These are phyloP conservation scores for Nakazawaea molendinolei DNA, from an alignment of 805 yeast genomes.

Conservation along the genomic window DNA sequence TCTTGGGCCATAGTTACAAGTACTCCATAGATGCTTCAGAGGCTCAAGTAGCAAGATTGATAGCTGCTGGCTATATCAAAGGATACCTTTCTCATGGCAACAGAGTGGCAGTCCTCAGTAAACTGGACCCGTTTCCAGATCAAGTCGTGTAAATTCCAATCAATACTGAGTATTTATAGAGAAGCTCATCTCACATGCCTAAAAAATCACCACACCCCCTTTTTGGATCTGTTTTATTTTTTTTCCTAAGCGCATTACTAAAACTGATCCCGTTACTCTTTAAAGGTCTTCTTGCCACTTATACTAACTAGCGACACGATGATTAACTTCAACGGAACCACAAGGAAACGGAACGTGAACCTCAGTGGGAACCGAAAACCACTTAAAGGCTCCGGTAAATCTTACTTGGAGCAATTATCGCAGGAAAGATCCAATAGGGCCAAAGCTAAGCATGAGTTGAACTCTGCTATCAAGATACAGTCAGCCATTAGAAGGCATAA, in stretches of 20 bases:
- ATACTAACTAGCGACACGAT: constrained; percentile 5
- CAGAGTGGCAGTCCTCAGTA: constrained; percentile 68
- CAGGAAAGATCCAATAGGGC: constrained; percentile 64
- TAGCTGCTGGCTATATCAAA: constrained; percentile 53
- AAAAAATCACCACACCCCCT: no score
- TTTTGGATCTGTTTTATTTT: no score
- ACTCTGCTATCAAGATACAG: constrained; percentile 48
- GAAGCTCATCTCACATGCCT: no score
- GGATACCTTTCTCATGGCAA: constrained; percentile 81
- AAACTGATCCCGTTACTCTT: not conserved
- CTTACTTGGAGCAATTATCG: constrained; percentile 57
- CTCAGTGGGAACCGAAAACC: constrained; percentile 40
- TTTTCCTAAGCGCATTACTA: not conserved
- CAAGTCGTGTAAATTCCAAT: constrained; percentile 15
- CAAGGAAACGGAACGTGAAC: constrained; percentile 40
- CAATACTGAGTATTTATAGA: not conserved
- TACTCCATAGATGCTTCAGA: constrained; percentile 51
- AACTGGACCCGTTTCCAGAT: constrained; percentile 64
- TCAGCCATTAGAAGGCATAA: constrained; percentile 34
- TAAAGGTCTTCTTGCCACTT: no score
- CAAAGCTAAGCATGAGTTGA: constrained; percentile 37
- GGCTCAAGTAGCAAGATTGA: constrained; percentile 60
- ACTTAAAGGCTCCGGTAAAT: constrained; percentile 26
- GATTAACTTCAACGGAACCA: constrained; percentile 26
- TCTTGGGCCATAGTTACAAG: constrained; percentile 10